phyloP scores from a whole-genome alignment of 805 yeast species.

The Candida broadrunensis region DNA sequence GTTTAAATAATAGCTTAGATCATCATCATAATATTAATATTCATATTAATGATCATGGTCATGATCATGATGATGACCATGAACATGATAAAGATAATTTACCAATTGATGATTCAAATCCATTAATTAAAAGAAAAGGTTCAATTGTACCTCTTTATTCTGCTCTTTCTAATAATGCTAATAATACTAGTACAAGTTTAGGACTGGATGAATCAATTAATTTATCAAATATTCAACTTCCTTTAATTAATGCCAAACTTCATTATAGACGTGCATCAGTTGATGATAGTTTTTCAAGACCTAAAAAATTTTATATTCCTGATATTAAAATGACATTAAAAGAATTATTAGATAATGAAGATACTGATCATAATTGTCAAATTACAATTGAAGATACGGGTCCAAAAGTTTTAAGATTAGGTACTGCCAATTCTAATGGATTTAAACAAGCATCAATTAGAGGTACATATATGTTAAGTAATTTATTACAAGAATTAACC shows the following conservation, averaged over 20 bases:
- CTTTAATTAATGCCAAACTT: slow-evolving; percentile 2
- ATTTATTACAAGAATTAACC: slow-evolving; percentile 82
- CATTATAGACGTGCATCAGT: slow-evolving; percentile 29
- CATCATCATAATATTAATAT: background rate
- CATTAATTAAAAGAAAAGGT: slow-evolving; percentile 11
- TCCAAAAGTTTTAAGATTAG: slow-evolving; percentile 26
- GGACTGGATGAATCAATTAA: background rate
- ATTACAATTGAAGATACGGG: slow-evolving; percentile 39
- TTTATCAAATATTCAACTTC: background rate
- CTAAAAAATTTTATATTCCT: slow-evolving; percentile 62
- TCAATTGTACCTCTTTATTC: slow-evolving; percentile 29
- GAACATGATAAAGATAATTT: background rate
- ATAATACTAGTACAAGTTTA: slow-evolving; percentile 6
- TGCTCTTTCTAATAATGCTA: background rate
- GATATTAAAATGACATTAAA: slow-evolving; percentile 72
- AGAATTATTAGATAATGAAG: slow-evolving; percentile 71
- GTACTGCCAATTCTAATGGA: slow-evolving; percentile 84
- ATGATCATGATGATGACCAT: background rate
- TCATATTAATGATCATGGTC: background rate
- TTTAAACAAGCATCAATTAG: slow-evolving; percentile 67
- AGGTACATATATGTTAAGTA: slow-evolving; percentile 88
- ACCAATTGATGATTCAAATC: background rate
- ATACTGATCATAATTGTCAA: slow-evolving; percentile 80
- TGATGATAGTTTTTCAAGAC: slow-evolving; percentile 23
- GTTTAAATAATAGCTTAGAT: background rate